Evolutionary conservation across 2,329 filamentous ascomycete genomes (phyloP), one percentile per base, ranked within the genome.

Genomic region (Colletotrichum horii): DNA sequence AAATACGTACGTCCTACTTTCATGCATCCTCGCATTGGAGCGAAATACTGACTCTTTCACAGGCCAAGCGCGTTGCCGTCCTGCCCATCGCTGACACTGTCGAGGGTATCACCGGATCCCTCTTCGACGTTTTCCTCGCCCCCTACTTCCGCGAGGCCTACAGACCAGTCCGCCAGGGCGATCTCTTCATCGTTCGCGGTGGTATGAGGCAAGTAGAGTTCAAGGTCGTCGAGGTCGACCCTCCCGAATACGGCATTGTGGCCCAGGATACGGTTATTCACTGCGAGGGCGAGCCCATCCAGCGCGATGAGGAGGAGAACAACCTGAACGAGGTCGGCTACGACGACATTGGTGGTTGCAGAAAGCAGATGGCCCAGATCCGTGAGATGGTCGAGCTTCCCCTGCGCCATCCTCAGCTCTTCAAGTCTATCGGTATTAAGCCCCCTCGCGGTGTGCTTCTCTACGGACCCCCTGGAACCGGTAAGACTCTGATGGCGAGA

Each of bases 341-440:
- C 84, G 97, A 99, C 83, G 97, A 99, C 84, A 99, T 99, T 87
- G 97, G 97, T 91, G 97, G 97, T 80, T 98, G 97, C 92, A 93
- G 97, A 83, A 99, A 99, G 90, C 97, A 99, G 89, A 98, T 99
- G 97, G 97, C 97, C 78, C 97, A 99, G 90, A 98, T 99, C 82
- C 95, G 97, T 84, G 97, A 99, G 87, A 93, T 99, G 91, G 97
- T 99, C 79, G 97, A 99, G 91, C 90, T 99, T 80, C 97, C 97
- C 77, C 92, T 99, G 77, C 94, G 97, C 83, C 97, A 99, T 87
- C 97, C 97, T 76, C 97, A 98, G 87, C 94, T 99, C 66, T 99
- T 99, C 94, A 99, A 98, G 91, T 98, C 96, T 55, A 98, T 99
- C 83, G 97, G 97, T 92, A 98, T 99, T 89, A 99, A 99, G 92